Percentiles rank a stretch among this genome's conserved stretches.
Evolutionary conservation across 169 alveolate genomes (phyloP).

Genomic region (Ichthyophthirius multifiliis): DNA sequence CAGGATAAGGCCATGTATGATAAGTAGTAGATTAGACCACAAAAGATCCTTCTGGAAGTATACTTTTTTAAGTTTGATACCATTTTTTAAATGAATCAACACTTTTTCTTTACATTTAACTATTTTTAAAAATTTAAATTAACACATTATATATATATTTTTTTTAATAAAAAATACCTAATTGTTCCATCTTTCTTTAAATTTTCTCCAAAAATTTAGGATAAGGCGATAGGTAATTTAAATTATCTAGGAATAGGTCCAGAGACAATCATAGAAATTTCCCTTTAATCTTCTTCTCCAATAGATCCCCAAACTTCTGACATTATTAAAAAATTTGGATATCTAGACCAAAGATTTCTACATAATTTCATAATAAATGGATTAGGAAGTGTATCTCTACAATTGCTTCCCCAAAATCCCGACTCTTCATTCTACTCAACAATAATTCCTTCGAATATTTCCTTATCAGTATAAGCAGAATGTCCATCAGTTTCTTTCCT

Average conservation of each 20-base stretch:
- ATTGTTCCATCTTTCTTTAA: constrained; percentile 76
- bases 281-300: constrained; percentile 2
- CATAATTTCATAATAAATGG: constrained; percentile 85
- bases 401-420: constrained; percentile 77
- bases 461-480: constrained; percentile 78
- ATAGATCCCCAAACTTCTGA: constrained; percentile 86
- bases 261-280: constrained; percentile 39
- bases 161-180: constrained; percentile 21
- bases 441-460: constrained; percentile 83
- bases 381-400: constrained; percentile 73
- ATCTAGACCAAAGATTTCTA: constrained; percentile 76
- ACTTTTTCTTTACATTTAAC: constrained; percentile 41
- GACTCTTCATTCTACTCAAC: constrained; percentile 69
- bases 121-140: no score
- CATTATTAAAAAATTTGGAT: constrained; percentile 79
- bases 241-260: constrained; percentile 76
- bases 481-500: constrained; percentile 87
- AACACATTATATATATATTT: no score
- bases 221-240: constrained; percentile 73
- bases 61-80: constrained; percentile 53
- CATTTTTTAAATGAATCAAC: constrained; percentile 60
- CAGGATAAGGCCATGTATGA: constrained; percentile 89
- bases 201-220: constrained; percentile 78
- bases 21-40: constrained; percentile 80
- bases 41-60: constrained; percentile 76